Base-by-base conservation (phyloP, 331 rosid species). In the Acacia concinna region DNA sequence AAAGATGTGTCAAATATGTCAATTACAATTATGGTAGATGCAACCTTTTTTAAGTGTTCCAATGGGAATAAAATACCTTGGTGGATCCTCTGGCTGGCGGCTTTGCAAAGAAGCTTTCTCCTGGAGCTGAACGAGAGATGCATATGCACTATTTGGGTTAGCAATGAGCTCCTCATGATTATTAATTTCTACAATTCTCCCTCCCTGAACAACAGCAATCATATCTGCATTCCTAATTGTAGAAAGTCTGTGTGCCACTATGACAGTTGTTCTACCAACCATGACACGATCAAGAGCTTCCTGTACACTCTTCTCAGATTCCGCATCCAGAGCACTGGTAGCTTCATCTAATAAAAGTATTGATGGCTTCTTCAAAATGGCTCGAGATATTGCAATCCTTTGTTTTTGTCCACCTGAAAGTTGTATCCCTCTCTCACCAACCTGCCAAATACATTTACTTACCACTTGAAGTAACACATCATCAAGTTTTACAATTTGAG, bases 381-480 rank as follows among this genome's bases (percentile, higher is more conserved):
- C 99, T 0, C 99, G 92, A 10, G 99, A 86, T 80, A 95, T 91
- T 34, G 99, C 99, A 70, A 95, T 93, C 86, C 99, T 87, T 78
- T 95, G 99, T 86, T 93, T 93, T 74, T 95, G 98, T 75, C 99
- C 99, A 37, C 98, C 99, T 15, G 99, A 95, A 46, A 93, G 80
- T 80, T 95, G 99, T 83, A 95, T 91, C 47, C 99, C 99, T 85
- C 99, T 93, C 85, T 95, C 99, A 21, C 99, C 99, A 84, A 95
- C 99, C 99, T 95, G 74, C 30, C 81, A 74, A 80, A 82, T 15
- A 12, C 40, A 72, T 52, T 20, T 31, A 71, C 59, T 23, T 43
- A 74, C 68, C 59, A 18, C 67, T 77, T 69, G 49, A 28, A 7
- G 71, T 40, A 64, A 65, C 17, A 9, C 18, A 63, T 64, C 70